A percentile compares a stretch with the other conserved stretches of the same genome.
phyloP scores from a whole-genome alignment of 2,329 filamentous ascomycete genomes.

The Graphilbum fragrans region DNA sequence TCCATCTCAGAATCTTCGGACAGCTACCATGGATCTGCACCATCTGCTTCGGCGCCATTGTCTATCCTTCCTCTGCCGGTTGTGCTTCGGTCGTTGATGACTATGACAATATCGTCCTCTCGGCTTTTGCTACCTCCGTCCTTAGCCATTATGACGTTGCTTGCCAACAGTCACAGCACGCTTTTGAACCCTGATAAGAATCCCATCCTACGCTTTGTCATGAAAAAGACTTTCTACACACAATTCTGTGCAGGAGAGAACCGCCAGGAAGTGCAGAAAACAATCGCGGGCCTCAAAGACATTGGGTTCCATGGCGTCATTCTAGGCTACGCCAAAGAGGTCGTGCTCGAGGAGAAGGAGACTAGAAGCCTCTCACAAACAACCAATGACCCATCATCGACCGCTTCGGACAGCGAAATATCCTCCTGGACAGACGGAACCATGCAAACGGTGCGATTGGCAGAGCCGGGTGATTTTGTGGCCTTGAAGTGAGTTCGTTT shows the following conservation, averaged over 20 bases:
- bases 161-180: constrained; percentile 56
- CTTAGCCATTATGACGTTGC: constrained; percentile 51
- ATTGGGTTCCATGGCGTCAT: constrained; percentile 79
- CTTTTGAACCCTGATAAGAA: constrained; percentile 67
- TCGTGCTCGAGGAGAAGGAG: constrained; percentile 52
- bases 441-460: constrained; percentile 60
- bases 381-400: constrained; percentile 33
- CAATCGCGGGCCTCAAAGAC: constrained; percentile 51
- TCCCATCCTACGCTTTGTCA: constrained; percentile 51
- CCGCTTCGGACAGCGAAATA: constrained; percentile 42
- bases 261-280: constrained; percentile 51
- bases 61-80: constrained; percentile 54
- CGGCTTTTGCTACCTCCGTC: constrained; percentile 57
- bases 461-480: constrained; percentile 56
- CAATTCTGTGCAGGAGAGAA: constrained; percentile 86
- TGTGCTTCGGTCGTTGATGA: constrained; percentile 57
- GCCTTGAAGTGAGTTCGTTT: constrained; percentile 42
- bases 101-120: constrained; percentile 59
- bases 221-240: constrained; percentile 77
- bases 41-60: constrained; percentile 36
- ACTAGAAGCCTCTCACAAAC: constrained; percentile 28
- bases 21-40: no score
- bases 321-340: constrained; percentile 71
- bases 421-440: constrained; percentile 62
- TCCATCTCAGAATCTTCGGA: no score